Evolutionary conservation across 306 rosid genomes (phyloP).

Genomic region (Prunus armeniaca): DNA sequence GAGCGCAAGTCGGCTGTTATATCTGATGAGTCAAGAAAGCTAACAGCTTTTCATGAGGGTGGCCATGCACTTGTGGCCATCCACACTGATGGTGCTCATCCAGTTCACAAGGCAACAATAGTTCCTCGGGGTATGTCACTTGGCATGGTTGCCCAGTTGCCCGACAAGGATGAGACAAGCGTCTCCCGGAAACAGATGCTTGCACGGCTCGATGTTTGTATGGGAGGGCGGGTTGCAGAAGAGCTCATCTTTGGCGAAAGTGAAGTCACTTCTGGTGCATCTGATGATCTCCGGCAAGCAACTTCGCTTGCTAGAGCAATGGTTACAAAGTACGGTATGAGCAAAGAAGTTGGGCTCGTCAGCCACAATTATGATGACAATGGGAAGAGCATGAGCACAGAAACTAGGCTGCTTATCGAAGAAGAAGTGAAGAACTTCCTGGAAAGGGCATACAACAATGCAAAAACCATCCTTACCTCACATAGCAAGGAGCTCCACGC

Average conservation of each 20-base stretch:
- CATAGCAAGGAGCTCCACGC: slow-evolving; percentile 75
- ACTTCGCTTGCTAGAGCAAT: slow-evolving; percentile 77
- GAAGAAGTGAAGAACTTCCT: slow-evolving; percentile 68
- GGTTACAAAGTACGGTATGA: slow-evolving; percentile 91
- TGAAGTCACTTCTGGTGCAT: slow-evolving; percentile 84
- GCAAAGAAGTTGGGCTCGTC: slow-evolving; percentile 74
- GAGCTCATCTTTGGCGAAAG: slow-evolving; percentile 86
- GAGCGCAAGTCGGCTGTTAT: slow-evolving; percentile 84
- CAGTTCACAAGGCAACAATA: slow-evolving; percentile 89
- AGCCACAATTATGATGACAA: slow-evolving; percentile 70
- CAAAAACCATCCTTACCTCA: slow-evolving; percentile 75
- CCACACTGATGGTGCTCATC: slow-evolving; percentile 79
- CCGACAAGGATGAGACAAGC: slow-evolving; percentile 71
- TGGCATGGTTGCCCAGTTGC: slow-evolving; percentile 87
- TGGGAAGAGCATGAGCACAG: slow-evolving; percentile 92
- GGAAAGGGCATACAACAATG: slow-evolving; percentile 76
- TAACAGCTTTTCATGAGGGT: slow-evolving; percentile 86
- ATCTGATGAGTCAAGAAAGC: slow-evolving; percentile 63
- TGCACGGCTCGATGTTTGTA: slow-evolving; percentile 73
- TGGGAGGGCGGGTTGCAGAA: slow-evolving; percentile 96
- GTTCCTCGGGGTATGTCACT: slow-evolving; percentile 90
- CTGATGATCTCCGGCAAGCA: slow-evolving; percentile 63
- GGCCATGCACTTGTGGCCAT: slow-evolving; percentile 94
- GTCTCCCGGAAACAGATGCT: slow-evolving; percentile 78
- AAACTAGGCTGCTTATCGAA: slow-evolving; percentile 87